A percentile compares a stretch with the other conserved stretches of the same genome.
Conservation (phyloP, 1,284 basidiomycete species). For the Volvariella volvacea region DNA sequence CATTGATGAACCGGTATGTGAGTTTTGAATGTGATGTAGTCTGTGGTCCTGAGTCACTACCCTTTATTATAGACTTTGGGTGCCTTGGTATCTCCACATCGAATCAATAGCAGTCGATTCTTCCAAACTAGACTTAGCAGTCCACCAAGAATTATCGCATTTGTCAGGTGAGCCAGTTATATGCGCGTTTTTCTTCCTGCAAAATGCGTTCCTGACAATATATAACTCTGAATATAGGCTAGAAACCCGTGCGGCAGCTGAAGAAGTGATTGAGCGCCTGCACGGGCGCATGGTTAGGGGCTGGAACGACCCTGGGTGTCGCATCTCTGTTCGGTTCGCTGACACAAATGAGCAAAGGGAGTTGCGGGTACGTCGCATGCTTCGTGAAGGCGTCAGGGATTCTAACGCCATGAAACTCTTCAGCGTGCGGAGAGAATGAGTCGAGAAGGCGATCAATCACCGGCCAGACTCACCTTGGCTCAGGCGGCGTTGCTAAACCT, state of each 20-base stretch:
- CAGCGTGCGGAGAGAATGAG: conserved; percentile 37
- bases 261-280: conserved; percentile 64
- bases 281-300: conserved; percentile 74
- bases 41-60: background rate
- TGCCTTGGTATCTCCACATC: conserved; percentile 53
- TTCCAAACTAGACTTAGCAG: conserved; percentile 68
- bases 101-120: conserved; percentile 65
- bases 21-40: background rate
- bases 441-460: conserved; percentile 53
- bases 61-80: conserved; percentile 38
- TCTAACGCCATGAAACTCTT: too few species aligned
- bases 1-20: conserved; percentile 39
- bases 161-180: conserved; percentile 48
- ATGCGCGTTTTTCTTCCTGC: background rate
- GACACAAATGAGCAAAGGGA: conserved; percentile 52
- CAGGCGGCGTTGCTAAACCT: conserved; percentile 70
- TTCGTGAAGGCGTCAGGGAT: background rate
- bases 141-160: conserved; percentile 70
- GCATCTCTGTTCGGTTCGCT: conserved; percentile 70
- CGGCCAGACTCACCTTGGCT: conserved; percentile 63
- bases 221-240: conserved; percentile 33
- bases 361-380: conserved; percentile 28
- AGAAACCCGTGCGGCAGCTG: conserved; percentile 58
- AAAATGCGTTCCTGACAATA: too few species aligned
- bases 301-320: conserved; percentile 61